Conservation (phyloP, 352 stramenopile species). For the Pythium insidiosum region DNA sequence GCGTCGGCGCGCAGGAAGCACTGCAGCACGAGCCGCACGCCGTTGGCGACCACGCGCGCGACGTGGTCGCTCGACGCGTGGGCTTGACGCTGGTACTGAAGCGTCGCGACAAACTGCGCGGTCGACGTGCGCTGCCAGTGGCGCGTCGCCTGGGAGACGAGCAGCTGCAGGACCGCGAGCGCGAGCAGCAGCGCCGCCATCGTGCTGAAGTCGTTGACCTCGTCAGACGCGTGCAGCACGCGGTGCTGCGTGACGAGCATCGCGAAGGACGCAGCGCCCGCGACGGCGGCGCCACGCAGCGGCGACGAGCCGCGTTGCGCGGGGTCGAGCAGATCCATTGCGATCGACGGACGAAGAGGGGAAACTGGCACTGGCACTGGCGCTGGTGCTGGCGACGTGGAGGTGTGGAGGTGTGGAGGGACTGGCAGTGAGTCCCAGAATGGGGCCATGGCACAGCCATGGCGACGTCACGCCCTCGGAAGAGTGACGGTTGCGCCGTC, state of each 20-base stretch:
- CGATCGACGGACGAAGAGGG: too few species aligned
- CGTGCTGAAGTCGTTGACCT: constrained; percentile 20
- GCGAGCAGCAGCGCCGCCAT: constrained; percentile 18
- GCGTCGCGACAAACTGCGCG: constrained; percentile 14
- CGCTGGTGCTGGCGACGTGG: too few species aligned
- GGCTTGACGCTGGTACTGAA: too few species aligned
- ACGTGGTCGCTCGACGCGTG: constrained; percentile 5
- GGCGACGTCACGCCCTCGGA: too few species aligned
- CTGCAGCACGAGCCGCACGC: constrained; percentile 25
- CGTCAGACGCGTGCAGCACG: constrained; percentile 21
- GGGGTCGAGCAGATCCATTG: too few species aligned
- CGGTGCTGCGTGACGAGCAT: constrained; percentile 21
- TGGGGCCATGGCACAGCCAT: too few species aligned
- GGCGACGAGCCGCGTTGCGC: too few species aligned
- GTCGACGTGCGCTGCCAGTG: constrained; percentile 15
- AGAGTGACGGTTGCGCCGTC: too few species aligned
- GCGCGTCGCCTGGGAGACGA: constrained; percentile 13
- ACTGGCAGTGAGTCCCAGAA: too few species aligned
- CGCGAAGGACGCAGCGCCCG: constrained; percentile 12
- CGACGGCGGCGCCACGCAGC: constrained; percentile 15
- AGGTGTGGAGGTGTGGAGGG: too few species aligned
- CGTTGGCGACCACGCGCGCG: constrained; percentile 22
- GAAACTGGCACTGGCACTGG: too few species aligned
- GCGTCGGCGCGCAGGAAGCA: constrained; percentile 43
- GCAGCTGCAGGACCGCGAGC: constrained; percentile 7